phyloP scores from a whole-genome alignment of 805 yeast species.

The Candida sithepensis region DNA sequence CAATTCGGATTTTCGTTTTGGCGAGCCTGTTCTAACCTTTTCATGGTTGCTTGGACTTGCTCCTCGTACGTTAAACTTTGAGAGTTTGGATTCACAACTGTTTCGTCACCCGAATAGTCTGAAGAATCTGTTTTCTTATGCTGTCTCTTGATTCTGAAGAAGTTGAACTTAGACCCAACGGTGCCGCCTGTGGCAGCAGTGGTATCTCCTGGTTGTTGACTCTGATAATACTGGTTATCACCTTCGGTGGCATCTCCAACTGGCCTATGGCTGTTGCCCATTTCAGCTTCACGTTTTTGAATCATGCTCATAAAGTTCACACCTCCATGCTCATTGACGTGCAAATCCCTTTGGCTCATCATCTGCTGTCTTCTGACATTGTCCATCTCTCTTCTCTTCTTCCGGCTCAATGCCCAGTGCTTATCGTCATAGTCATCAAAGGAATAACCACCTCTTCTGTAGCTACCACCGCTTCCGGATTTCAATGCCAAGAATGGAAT shows the following conservation, averaged over 20 bases:
- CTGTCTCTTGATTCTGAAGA: conserved; percentile 1
- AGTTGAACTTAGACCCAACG: conserved; percentile 1
- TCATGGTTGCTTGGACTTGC: conserved; percentile 5
- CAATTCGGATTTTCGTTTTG: background rate
- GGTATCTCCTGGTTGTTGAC: conserved; percentile 1
- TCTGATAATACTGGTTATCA: background rate
- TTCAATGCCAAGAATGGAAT: conserved; percentile 5
- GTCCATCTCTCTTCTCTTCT: conserved; percentile 7
- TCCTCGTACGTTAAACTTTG: conserved; percentile 1
- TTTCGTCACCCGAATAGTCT: background rate
- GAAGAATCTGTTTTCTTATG: background rate
- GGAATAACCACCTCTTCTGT: conserved; percentile 1
- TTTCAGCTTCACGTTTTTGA: conserved; percentile 5
- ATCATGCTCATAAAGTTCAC: conserved; percentile 12
- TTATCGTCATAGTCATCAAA: background rate
- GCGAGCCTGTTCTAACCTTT: conserved; percentile 1
- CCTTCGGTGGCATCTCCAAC: conserved; percentile 1
- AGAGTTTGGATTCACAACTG: background rate
- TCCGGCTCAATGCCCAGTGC: conserved; percentile 7
- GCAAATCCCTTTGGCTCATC: background rate
- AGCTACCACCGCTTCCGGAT: background rate
- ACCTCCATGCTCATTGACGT: conserved; percentile 7
- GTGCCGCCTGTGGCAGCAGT: conserved; percentile 1
- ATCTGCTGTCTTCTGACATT: background rate
- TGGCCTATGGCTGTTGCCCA: background rate